A percentile compares a stretch with the other conserved stretches of the same genome.
Evolutionary conservation across 495 filamentous ascomycete genomes (phyloP).

Genomic region (Aspergillus asperescens): DNA sequence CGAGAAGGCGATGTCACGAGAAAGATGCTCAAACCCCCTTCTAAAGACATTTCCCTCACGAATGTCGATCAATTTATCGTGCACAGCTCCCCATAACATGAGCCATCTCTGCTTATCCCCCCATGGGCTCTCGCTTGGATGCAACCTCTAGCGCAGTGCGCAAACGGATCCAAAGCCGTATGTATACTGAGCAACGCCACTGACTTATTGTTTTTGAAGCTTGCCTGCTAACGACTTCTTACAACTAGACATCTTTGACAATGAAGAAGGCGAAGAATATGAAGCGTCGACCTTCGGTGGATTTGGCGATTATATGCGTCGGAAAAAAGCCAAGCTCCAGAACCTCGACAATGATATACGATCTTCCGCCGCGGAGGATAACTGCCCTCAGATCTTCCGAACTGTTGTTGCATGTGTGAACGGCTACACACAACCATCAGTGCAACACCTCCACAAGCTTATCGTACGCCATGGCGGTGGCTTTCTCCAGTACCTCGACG

Average conservation of each 20-base stretch:
- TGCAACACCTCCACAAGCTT: slow-evolving; percentile 78
- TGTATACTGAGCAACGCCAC: slow-evolving; percentile 10
- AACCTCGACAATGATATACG: slow-evolving; percentile 84
- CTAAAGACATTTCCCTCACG: not conserved
- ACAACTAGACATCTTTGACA: slow-evolving; percentile 49
- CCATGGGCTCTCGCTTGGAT: slow-evolving; percentile 76
- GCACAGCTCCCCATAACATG: slow-evolving; percentile 16
- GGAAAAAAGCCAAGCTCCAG: slow-evolving; percentile 93
- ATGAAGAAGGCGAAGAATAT: slow-evolving; percentile 89
- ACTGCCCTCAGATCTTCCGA: slow-evolving; percentile 80
- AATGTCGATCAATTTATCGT: not conserved
- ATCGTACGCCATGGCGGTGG: slow-evolving; percentile 88
- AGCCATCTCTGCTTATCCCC: slow-evolving; percentile 29
- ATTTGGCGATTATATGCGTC: slow-evolving; percentile 81
- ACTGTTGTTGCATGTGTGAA: slow-evolving; percentile 85
- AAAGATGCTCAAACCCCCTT: not conserved
- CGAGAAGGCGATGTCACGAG: not conserved
- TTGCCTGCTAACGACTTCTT: slow-evolving; percentile 11
- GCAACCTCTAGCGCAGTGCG: slow-evolving; percentile 69
- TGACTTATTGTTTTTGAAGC: not conserved
- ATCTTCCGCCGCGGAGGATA: slow-evolving; percentile 43
- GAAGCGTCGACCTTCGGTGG: slow-evolving; percentile 80
- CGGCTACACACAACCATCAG: slow-evolving; percentile 86
- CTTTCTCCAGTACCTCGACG: slow-evolving; percentile 91
- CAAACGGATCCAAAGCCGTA: slow-evolving; percentile 75